phyloP scores from a whole-genome alignment of 2,329 filamentous ascomycete species.

The Neonectria hederae region DNA sequence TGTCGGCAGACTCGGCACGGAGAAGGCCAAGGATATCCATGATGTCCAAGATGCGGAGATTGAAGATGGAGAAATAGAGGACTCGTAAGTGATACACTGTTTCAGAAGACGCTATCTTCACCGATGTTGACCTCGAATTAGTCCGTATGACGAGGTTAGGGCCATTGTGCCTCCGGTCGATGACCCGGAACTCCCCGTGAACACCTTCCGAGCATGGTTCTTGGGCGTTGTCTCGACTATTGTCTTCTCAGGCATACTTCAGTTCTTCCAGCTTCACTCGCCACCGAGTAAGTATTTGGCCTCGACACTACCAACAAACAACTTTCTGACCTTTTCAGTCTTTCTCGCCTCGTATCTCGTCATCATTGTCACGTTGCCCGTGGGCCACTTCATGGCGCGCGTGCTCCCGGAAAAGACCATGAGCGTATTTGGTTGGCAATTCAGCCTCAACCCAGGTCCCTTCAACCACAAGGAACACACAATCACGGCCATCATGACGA shows the following conservation, averaged over 20 bases:
- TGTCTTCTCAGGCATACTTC: slow-evolving; percentile 7
- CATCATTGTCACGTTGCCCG: slow-evolving; percentile 10
- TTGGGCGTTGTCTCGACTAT: slow-evolving; percentile 12
- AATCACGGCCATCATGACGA: slow-evolving; percentile 25
- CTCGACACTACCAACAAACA: too few species aligned
- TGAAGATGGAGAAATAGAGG: slow-evolving; percentile 7
- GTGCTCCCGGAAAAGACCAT: neutral
- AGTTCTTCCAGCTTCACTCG: slow-evolving; percentile 20
- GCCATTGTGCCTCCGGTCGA: slow-evolving; percentile 14
- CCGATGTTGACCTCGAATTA: neutral
- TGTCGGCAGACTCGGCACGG: neutral
- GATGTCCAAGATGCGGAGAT: neutral
- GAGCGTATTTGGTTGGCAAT: neutral
- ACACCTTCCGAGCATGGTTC: slow-evolving; percentile 13
- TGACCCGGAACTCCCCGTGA: slow-evolving; percentile 7
- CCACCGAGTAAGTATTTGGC: neutral
- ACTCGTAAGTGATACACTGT: slow-evolving; percentile 1
- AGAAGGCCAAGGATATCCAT: neutral
- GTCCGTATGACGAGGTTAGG: slow-evolving; percentile 5
- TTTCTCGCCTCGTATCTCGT: slow-evolving; percentile 11
- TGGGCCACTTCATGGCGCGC: slow-evolving; percentile 12
- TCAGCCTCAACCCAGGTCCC: slow-evolving; percentile 18
- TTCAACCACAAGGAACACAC: slow-evolving; percentile 29
- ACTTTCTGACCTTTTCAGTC: neutral
- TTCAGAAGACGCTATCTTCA: neutral